These are phyloP conservation scores for Colletotrichum truncatum DNA, from an alignment of 2,329 filamentous ascomycete species.

Conservation along the genomic window DNA sequence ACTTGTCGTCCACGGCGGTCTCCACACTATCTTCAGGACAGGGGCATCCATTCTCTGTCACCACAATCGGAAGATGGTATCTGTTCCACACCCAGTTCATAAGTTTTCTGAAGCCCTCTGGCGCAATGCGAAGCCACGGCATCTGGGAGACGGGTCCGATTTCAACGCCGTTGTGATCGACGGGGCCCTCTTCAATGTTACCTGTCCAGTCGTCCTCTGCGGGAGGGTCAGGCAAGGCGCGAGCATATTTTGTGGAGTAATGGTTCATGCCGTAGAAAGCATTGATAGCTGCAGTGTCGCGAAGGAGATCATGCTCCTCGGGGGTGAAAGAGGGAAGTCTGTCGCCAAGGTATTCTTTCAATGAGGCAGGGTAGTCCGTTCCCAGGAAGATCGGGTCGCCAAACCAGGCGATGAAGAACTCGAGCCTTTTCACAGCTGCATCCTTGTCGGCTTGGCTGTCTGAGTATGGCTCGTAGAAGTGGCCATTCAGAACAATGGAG, in stretches of 20 bases:
- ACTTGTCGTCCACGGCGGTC: constrained; percentile 25
- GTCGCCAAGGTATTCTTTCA: constrained; percentile 39
- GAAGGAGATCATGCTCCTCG: constrained; percentile 37
- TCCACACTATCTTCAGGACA: constrained; percentile 35
- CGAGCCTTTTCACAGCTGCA: constrained; percentile 44
- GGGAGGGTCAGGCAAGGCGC: constrained; percentile 36
- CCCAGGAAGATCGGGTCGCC: constrained; percentile 46
- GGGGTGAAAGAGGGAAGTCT: constrained; percentile 41
- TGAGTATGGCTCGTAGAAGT: constrained; percentile 47
- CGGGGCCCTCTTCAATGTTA: constrained; percentile 34
- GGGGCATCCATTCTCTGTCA: constrained; percentile 43
- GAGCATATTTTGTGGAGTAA: constrained; percentile 47
- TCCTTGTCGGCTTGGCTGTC: constrained; percentile 36
- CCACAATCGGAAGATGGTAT: constrained; percentile 39
- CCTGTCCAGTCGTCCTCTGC: constrained; percentile 37
- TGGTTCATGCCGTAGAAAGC: constrained; percentile 53
- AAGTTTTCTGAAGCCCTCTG: constrained; percentile 39
- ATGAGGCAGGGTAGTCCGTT: constrained; percentile 33
- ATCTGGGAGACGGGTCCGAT: constrained; percentile 26
- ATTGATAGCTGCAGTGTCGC: constrained; percentile 33
- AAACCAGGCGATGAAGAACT: constrained; percentile 51
- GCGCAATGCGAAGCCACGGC: constrained; percentile 31
- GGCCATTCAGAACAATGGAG: constrained; percentile 47
- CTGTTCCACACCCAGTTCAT: constrained; percentile 36
- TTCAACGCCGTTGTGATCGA: constrained; percentile 38